Conservation (phyloP, 345 rosid species). For the Rhodamnia argentea region DNA sequence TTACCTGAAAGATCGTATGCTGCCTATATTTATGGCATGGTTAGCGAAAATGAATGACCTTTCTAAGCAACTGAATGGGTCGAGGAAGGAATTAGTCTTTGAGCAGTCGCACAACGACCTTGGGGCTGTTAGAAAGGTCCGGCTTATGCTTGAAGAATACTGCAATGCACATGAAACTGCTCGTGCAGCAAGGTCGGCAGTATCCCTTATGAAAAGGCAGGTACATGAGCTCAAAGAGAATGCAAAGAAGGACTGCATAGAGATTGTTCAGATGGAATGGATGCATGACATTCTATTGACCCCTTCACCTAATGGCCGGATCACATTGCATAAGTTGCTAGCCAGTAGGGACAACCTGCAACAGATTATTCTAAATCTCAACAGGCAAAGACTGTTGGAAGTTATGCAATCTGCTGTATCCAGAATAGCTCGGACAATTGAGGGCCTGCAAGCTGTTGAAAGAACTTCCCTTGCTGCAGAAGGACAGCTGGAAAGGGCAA, state of each 20-base stretch:
- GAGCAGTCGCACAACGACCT: slow-evolving; percentile 34
- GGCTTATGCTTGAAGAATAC: slow-evolving; percentile 75
- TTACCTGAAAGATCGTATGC: slow-evolving; percentile 51
- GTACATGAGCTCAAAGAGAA: slow-evolving; percentile 61
- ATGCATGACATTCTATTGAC: slow-evolving; percentile 51
- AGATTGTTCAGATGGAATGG: slow-evolving; percentile 91
- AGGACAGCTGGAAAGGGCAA: slow-evolving; percentile 92
- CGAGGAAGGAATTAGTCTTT: slow-evolving; percentile 19
- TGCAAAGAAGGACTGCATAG: slow-evolving; percentile 54
- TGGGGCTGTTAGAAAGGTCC: slow-evolving; percentile 45
- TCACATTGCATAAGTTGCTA: slow-evolving; percentile 46
- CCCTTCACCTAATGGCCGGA: slow-evolving; percentile 50
- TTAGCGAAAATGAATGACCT: slow-evolving; percentile 54
- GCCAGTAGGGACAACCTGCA: slow-evolving; percentile 35
- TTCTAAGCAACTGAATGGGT: slow-evolving; percentile 36
- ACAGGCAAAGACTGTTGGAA: slow-evolving; percentile 63
- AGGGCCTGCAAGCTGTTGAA: slow-evolving; percentile 66
- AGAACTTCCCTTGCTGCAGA: slow-evolving; percentile 58
- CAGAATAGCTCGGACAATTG: slow-evolving; percentile 53
- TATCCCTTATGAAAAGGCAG: slow-evolving; percentile 60
- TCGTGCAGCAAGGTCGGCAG: slow-evolving; percentile 72
- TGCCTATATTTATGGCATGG: slow-evolving; percentile 51
- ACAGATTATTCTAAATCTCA: slow-evolving; percentile 52
- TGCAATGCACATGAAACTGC: slow-evolving; percentile 80
- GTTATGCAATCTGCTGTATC: slow-evolving; percentile 46